Conservation (phyloP, 768 basidiomycete species). For the Tulasnella calospora region DNA sequence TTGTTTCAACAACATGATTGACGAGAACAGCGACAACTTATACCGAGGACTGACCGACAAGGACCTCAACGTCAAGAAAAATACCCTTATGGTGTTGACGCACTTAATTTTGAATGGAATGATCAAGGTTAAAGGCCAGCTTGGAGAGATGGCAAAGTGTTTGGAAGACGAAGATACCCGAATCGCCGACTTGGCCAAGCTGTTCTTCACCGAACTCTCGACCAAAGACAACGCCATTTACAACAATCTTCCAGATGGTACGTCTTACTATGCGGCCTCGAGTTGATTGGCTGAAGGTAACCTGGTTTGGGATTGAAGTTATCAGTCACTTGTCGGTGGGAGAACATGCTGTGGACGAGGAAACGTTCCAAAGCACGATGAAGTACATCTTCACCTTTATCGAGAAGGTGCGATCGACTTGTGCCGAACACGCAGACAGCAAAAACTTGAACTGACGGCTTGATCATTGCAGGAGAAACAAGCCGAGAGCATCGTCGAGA, state of each 20-base stretch:
- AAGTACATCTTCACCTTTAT: slow-evolving; percentile 94
- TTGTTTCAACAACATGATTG: slow-evolving; percentile 94
- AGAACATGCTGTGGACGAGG: slow-evolving; percentile 86
- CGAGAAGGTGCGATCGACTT: slow-evolving; percentile 66
- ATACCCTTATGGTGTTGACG: slow-evolving; percentile 96
- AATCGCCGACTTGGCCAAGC: slow-evolving; percentile 89
- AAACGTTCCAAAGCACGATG: slow-evolving; percentile 87
- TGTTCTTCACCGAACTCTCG: slow-evolving; percentile 94
- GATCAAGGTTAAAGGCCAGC: slow-evolving; percentile 99
- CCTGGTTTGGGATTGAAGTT: slow-evolving; percentile 45
- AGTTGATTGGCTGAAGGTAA: background rate
- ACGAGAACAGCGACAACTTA: slow-evolving; percentile 93
- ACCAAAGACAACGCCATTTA: slow-evolving; percentile 99
- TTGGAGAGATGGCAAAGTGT: slow-evolving; percentile 99
- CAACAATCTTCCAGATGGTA: slow-evolving; percentile 95
- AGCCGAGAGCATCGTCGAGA: slow-evolving; percentile 95
- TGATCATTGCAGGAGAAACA: slow-evolving; percentile 73
- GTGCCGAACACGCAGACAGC: background rate
- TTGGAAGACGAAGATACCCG: slow-evolving; percentile 83
- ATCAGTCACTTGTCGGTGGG: slow-evolving; percentile 93
- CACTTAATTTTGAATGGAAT: slow-evolving; percentile 96
- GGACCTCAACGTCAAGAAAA: slow-evolving; percentile 92
- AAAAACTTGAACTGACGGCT: background rate
- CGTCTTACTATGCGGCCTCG: slow-evolving; percentile 30
- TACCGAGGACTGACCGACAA: slow-evolving; percentile 90